These are phyloP conservation scores for Chenopodium berlandieri DNA, from an alignment of 148 eudicot genomes.

Conservation along the genomic window DNA sequence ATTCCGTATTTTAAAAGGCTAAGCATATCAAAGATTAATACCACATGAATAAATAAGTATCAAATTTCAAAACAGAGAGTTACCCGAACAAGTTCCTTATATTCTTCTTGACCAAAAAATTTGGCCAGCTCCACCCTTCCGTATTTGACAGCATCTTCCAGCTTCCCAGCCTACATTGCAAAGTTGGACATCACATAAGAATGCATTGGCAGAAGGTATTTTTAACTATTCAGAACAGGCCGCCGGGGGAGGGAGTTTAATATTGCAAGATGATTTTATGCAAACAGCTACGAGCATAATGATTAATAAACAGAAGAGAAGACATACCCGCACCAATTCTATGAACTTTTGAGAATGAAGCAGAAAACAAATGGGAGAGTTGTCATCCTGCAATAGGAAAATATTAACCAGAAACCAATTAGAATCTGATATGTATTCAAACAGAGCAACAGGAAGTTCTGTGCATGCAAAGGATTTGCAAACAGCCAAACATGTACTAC, in stretches of 20 bases:
- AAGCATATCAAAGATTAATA: not conserved
- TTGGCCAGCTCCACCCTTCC: conserved; percentile 62
- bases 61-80: not conserved
- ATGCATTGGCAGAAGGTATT: not conserved
- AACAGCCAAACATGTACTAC: not conserved
- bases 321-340: conserved; percentile 84
- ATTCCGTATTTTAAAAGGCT: not conserved
- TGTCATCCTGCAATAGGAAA: conserved; percentile 62
- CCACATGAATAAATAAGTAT: not conserved
- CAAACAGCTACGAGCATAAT: not conserved
- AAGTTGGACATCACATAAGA: not conserved
- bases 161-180: conserved; percentile 56
- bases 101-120: conserved; percentile 42
- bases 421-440: not conserved
- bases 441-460: not conserved
- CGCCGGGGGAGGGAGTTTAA: not conserved
- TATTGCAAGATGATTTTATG: not conserved
- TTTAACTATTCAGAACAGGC: not conserved
- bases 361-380: conserved; percentile 76
- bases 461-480: conserved; percentile 3
- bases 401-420: conserved; percentile 20
- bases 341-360: conserved; percentile 92
- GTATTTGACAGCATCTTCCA: conserved; percentile 69
- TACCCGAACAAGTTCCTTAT: conserved; percentile 69
- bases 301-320: conserved; percentile 14